These are phyloP conservation scores for Penicillium crystallinum DNA, from an alignment of 495 filamentous ascomycete species.

Conservation along the genomic window DNA sequence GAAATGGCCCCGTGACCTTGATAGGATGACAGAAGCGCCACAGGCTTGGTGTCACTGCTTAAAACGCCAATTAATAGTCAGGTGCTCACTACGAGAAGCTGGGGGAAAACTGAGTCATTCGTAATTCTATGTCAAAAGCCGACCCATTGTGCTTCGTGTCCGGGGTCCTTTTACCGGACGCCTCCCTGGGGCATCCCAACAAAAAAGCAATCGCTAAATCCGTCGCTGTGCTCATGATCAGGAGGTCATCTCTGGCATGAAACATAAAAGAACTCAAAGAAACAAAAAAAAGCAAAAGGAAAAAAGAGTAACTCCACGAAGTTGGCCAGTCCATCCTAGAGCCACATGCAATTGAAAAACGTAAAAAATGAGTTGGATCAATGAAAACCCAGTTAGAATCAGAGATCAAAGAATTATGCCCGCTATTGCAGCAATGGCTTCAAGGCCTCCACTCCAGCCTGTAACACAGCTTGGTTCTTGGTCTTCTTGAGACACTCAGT, in stretches of 20 bases:
- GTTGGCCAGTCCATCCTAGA: neutral
- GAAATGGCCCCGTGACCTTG: neutral
- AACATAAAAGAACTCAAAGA: neutral
- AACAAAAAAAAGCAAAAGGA: neutral
- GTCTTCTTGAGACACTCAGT: conserved; percentile 61
- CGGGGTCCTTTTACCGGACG: neutral
- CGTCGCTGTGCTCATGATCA: conserved; percentile 10
- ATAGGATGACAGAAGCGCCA: neutral
- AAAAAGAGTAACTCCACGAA: conserved; percentile 1
- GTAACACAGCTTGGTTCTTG: conserved; percentile 56
- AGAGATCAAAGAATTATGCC: neutral
- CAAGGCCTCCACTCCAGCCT: conserved; percentile 58
- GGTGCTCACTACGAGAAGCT: neutral
- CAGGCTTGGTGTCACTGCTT: neutral
- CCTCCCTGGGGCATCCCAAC: neutral
- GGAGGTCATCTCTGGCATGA: conserved; percentile 1
- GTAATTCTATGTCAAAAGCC: neutral
- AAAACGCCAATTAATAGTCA: neutral
- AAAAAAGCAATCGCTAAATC: conserved; percentile 12
- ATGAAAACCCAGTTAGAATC: neutral
- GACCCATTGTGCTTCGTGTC: neutral
- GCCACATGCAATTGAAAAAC: conserved; percentile 6
- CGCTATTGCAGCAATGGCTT: conserved; percentile 50
- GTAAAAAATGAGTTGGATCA: neutral
- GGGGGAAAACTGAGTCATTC: neutral